These are phyloP conservation scores for Magnolia kwangsiensis DNA, from an alignment of 164 flowering plant species.

Conservation along the genomic window DNA sequence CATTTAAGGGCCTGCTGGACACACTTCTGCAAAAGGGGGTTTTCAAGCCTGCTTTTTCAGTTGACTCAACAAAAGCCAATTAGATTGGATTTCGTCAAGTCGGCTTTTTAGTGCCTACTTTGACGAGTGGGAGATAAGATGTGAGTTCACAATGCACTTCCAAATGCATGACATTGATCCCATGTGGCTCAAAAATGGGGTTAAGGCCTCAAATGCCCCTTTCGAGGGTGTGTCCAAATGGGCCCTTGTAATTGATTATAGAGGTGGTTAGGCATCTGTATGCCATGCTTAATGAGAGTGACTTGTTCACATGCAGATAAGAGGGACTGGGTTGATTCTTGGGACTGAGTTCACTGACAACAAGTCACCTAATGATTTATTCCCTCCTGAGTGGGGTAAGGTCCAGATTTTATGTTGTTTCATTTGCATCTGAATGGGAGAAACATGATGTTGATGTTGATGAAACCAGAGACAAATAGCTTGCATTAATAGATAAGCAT, in stretches of 20 bases:
- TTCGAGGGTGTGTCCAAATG: too few species aligned
- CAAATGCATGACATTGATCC: too few species aligned
- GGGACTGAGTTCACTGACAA: slow-evolving; percentile 90
- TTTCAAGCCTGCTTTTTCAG: too few species aligned
- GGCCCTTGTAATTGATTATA: neutral
- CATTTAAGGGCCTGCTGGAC: neutral
- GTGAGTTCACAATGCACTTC: neutral
- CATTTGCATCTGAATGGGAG: neutral
- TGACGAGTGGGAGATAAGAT: neutral
- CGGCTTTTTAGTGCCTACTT: neutral
- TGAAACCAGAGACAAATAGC: neutral
- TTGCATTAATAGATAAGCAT: neutral
- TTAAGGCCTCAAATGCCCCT: too few species aligned
- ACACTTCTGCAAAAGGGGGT: too few species aligned
- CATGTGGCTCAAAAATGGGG: too few species aligned
- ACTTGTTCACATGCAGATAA: slow-evolving; percentile 50
- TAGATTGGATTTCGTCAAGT: too few species aligned
- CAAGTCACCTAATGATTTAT: slow-evolving; percentile 85
- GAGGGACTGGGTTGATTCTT: slow-evolving; percentile 90
- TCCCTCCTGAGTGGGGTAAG: slow-evolving; percentile 97
- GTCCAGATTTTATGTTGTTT: neutral
- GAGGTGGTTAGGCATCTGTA: slow-evolving; percentile 7
- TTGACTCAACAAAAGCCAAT: too few species aligned
- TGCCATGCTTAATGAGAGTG: neutral
- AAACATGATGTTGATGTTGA: neutral